Evolutionary conservation across 306 rosid species (phyloP).

Genomic region (Sicyos baderoa): DNA sequence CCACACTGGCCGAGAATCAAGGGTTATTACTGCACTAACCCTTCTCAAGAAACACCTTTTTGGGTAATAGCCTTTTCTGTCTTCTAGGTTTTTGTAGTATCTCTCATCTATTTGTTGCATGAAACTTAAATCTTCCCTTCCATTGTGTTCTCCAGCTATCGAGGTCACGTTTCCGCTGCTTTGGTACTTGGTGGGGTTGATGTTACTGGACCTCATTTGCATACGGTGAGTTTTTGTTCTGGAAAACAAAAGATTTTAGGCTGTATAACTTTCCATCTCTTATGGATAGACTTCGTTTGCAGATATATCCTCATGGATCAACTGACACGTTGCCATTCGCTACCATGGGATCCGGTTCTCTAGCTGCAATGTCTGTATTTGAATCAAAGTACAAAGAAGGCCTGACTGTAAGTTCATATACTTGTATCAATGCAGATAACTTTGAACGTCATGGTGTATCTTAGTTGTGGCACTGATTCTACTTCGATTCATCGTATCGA

Average conservation of each 20-base stretch:
- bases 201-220: conserved; percentile 85
- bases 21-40: conserved; percentile 49
- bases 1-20: conserved; percentile 76
- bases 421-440: neutral
- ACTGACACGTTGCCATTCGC: conserved; percentile 62
- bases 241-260: conserved; percentile 12
- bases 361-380: conserved; percentile 50
- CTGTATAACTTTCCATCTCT: conserved; percentile 18
- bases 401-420: conserved; percentile 37
- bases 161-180: conserved; percentile 79
- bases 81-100: neutral
- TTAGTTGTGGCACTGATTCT: conserved; percentile 3
- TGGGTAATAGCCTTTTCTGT: conserved; percentile 22
- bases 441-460: neutral
- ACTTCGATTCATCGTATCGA: neutral
- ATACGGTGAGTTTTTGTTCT: conserved; percentile 53
- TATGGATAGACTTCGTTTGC: conserved; percentile 15
- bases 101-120: conserved; percentile 7
- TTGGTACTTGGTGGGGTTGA: conserved; percentile 98
- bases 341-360: conserved; percentile 60
- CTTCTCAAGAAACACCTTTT: conserved; percentile 54
- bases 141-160: conserved; percentile 45
- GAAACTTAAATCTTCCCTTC: conserved; percentile 11
- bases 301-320: conserved; percentile 91
- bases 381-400: conserved; percentile 70